Evolutionary conservation across 2,329 filamentous ascomycete species (phyloP), one percentile per base, ranked within the genome.

Genomic region (Didymella exigua): DNA sequence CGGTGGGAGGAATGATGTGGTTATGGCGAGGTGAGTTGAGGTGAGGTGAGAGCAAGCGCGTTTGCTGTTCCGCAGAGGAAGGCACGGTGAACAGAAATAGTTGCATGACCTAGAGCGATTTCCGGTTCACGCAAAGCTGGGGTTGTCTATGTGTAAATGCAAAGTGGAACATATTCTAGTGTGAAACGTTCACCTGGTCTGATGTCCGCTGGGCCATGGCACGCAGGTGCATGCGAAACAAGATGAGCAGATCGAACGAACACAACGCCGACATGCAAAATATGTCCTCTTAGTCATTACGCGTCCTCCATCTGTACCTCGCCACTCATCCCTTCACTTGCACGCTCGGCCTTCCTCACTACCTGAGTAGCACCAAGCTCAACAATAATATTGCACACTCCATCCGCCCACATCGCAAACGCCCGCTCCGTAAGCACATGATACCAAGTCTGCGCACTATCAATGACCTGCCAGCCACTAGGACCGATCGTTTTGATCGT

Each of bases 321-420:
- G 1, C 6, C n/a, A 30, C 23, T 30, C 14, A 6, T 23, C 23
- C 5, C n/a, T 11, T 29, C 49, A 41, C 18, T 18, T 8, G 10
- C 5, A 6, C 14, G 13, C 11, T 9, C 27, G 10, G 6, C 13
- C 11, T 16, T 31, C 16, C 11, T 21, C 2, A 1, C 5, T 14
- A 26, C 29, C 5, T 18, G 31, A 33, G 47, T 24, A 31, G 50
- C 50, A 16, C 56, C 49, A 29, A 69, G 38, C 52, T 70, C 68
- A 2, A 73, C 68, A 49, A 75, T 63, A 6, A 75, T 54, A 50
- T 65, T 71, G 33, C 69, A 57, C 16, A 67, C 56, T 1, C 68
- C 69, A 50, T 72, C 68, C 14, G 68, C 66, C 72, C 71, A 75
- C 4, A 66, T 60, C 3, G 69, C 66, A 38, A 56, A 58, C 1